These are phyloP conservation scores for Rhodocollybia butyracea DNA, from an alignment of 768 basidiomycete genomes.

Conservation along the genomic window DNA sequence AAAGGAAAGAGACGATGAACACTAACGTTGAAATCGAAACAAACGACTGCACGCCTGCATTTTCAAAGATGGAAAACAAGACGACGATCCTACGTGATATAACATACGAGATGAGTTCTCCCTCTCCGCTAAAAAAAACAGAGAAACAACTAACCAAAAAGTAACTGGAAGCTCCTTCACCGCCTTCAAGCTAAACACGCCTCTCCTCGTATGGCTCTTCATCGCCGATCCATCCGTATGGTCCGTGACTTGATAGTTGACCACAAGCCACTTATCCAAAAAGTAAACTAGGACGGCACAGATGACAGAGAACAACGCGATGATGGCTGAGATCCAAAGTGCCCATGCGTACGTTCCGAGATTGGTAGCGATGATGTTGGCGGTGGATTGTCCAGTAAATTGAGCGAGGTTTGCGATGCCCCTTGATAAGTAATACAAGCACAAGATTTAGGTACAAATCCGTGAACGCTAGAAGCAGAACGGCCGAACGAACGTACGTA, in stretches of 20 bases:
- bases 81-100: constrained; percentile 1
- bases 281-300: constrained; percentile 33
- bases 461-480: background rate
- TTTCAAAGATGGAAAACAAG: constrained; percentile 29
- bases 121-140: constrained; percentile 20
- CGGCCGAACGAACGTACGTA: constrained; percentile 1
- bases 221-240: constrained; percentile 29
- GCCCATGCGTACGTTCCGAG: constrained; percentile 38
- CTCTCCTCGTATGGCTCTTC: constrained; percentile 18
- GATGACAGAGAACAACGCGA: constrained; percentile 34
- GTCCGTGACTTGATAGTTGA: constrained; percentile 32
- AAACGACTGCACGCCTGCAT: constrained; percentile 40
- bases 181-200: constrained; percentile 28
- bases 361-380: constrained; percentile 35
- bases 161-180: constrained; percentile 31
- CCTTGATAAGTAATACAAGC: constrained; percentile 20
- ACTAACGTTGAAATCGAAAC: constrained; percentile 39
- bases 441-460: too few species aligned
- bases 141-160: constrained; percentile 36
- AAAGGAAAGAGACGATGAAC: too few species aligned
- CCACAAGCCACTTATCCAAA: constrained; percentile 33
- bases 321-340: constrained; percentile 37
- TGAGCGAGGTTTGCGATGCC: constrained; percentile 37
- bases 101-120: background rate
- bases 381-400: constrained; percentile 37